Evolutionary conservation across 2,329 filamentous ascomycete species (phyloP), one percentile per base, ranked within the genome.

Genomic region (Sporothrix curviconia): DNA sequence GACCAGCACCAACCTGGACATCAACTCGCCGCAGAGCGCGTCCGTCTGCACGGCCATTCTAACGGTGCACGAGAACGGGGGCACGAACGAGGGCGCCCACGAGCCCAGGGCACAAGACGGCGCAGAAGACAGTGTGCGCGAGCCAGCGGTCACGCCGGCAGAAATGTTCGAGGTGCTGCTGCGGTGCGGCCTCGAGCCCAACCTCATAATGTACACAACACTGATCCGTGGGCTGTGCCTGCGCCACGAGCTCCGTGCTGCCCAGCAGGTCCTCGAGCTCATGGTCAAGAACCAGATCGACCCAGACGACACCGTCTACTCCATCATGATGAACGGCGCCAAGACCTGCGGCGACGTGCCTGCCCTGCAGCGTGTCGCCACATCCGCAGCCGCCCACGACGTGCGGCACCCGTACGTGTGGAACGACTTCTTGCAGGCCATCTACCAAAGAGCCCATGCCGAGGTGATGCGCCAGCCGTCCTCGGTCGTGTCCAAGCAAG

Each of bases 141-240:
- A n/a, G n/a, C n/a, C n/a, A n/a, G 8, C 46, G 1, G 70, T 76
- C n/a, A 74, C 76, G 19, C 79, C 78, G 25, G 74, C 81, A 9
- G 70, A 76, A 5, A 72, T 86, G 5, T 78, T 86, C 22, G 73
- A 80, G 54, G 68, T 72, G 8, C 75, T 91, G 52, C 69, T 87
- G 11, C 72, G 79, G 19, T 70, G 78, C n/a, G 87, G 86, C 1
- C 72, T 88, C 49, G 73, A 74, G 19, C 82, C 87, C 24, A 87
- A 89, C 61, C 71, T 81, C 14, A 72, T 83, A 57, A 78, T 78
- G 11, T 82, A 87, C 66, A 87, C 86, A 15, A 77, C 87, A 44
- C 73, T 90, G 59, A 80, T 96, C 56, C 78, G 83, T 39, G 89
- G 90, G 58, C 83, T 91, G 15, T 82, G 87, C 64, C 75, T 83